A percentile compares a stretch with the other conserved stretches of the same genome.
These are phyloP conservation scores for Bifiguratus adelaidae DNA, from an alignment of 192 early-diverging fungal species.

Conservation along the genomic window DNA sequence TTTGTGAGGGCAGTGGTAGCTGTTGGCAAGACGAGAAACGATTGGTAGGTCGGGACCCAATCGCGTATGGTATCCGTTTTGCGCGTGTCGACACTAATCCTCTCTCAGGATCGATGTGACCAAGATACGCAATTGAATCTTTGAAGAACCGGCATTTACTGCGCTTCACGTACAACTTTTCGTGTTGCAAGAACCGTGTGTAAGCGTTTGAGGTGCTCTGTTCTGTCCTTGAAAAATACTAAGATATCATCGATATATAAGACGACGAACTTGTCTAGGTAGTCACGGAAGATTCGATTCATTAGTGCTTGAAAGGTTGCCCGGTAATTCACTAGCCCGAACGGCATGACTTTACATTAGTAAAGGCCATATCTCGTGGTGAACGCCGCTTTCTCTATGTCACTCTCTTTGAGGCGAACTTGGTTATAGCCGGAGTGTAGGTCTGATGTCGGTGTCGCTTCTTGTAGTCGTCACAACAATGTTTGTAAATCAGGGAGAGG, in stretches of 20 bases:
- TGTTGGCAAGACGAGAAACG: too few species aligned
- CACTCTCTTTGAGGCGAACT: conserved; percentile 11
- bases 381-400: conserved; percentile 24
- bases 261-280: conserved; percentile 15
- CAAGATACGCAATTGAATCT: too few species aligned
- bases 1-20: too few species aligned
- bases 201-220: conserved; percentile 6
- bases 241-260: conserved; percentile 27
- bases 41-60: too few species aligned
- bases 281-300: conserved; percentile 23
- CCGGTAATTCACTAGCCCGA: too few species aligned
- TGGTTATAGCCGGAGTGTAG: conserved; percentile 21
- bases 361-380: conserved; percentile 11
- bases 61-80: too few species aligned
- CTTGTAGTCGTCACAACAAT: too few species aligned
- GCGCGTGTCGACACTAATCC: too few species aligned
- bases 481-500: too few species aligned
- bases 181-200: conserved; percentile 10
- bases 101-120: too few species aligned
- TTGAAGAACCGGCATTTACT: conserved; percentile 6
- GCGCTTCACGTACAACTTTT: conserved; percentile 9
- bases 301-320: conserved; percentile 35
- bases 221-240: conserved; percentile 4
- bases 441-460: too few species aligned
- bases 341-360: conserved; percentile 42